A percentile compares a stretch with the other conserved stretches of the same genome.
Conservation (phyloP, 768 basidiomycete species). For the Russula ochroleuca region DNA sequence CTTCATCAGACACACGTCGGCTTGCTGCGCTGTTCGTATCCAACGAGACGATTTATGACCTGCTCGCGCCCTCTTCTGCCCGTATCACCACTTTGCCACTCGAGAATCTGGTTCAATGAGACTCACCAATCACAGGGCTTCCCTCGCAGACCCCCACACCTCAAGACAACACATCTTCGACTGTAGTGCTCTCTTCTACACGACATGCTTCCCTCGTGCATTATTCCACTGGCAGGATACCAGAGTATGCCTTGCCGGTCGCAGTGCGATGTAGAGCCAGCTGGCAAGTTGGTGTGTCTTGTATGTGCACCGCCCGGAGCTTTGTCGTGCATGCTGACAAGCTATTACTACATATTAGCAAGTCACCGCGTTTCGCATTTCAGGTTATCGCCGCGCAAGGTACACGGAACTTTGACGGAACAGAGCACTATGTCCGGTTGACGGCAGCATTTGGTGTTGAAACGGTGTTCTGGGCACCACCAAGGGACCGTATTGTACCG, state of each 20-base stretch:
- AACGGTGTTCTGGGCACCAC: neutral
- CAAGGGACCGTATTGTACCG: neutral
- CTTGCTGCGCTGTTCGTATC: too few relatives aligned
- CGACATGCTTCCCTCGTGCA: constrained; percentile 36
- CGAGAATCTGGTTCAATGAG: neutral
- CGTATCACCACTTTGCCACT: neutral
- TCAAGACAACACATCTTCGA: constrained; percentile 31
- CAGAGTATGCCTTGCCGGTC: constrained; percentile 33
- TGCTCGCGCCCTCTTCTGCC: too few relatives aligned
- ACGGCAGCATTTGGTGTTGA: neutral
- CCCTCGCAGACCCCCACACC: constrained; percentile 39
- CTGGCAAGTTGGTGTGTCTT: neutral
- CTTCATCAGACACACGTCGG: too few relatives aligned
- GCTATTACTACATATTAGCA: neutral
- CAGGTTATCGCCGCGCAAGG: neutral
- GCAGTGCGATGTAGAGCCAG: neutral
- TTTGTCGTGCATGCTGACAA: neutral
- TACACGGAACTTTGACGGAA: constrained; percentile 1
- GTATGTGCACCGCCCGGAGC: neutral
- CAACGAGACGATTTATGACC: too few relatives aligned
- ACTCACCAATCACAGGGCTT: constrained; percentile 29
- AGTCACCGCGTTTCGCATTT: neutral
- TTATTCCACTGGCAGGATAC: constrained; percentile 46
- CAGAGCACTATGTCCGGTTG: neutral
- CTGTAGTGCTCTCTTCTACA: constrained; percentile 28